phyloP scores from a whole-genome alignment of 2,329 filamentous ascomycete genomes.

The Ophiocordyceps robertsii region DNA sequence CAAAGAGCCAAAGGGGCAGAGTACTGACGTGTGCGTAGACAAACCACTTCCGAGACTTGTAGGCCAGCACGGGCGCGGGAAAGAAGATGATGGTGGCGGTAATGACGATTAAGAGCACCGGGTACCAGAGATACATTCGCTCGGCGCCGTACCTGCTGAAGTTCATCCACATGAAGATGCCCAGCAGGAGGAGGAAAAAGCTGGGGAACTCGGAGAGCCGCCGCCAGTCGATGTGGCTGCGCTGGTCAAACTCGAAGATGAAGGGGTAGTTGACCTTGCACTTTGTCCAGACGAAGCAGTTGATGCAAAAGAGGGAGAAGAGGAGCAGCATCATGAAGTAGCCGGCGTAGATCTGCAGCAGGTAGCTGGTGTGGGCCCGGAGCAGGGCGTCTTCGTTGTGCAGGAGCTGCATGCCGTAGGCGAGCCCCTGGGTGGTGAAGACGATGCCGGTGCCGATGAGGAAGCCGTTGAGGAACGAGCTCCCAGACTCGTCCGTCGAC shows the following conservation, averaged over 20 bases:
- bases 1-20: neutral
- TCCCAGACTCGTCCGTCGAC: constrained; percentile 40
- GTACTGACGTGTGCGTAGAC: constrained; percentile 68
- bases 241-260: constrained; percentile 89
- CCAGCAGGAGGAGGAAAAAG: constrained; percentile 66
- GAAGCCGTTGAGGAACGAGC: constrained; percentile 48
- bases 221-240: constrained; percentile 80
- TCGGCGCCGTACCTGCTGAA: constrained; percentile 57
- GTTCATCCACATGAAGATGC: constrained; percentile 79
- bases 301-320: constrained; percentile 71
- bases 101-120: constrained; percentile 62
- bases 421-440: constrained; percentile 51
- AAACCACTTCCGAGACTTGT: constrained; percentile 72
- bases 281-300: constrained; percentile 69
- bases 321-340: constrained; percentile 78
- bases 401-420: constrained; percentile 43
- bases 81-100: constrained; percentile 59
- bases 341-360: constrained; percentile 83
- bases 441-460: constrained; percentile 55
- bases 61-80: constrained; percentile 61
- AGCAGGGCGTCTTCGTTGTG: constrained; percentile 33
- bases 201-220: constrained; percentile 78
- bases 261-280: constrained; percentile 93
- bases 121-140: constrained; percentile 71
- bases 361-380: constrained; percentile 44